These are phyloP conservation scores for Elsinoe australis DNA, from an alignment of 2,329 filamentous ascomycete species.

Conservation along the genomic window DNA sequence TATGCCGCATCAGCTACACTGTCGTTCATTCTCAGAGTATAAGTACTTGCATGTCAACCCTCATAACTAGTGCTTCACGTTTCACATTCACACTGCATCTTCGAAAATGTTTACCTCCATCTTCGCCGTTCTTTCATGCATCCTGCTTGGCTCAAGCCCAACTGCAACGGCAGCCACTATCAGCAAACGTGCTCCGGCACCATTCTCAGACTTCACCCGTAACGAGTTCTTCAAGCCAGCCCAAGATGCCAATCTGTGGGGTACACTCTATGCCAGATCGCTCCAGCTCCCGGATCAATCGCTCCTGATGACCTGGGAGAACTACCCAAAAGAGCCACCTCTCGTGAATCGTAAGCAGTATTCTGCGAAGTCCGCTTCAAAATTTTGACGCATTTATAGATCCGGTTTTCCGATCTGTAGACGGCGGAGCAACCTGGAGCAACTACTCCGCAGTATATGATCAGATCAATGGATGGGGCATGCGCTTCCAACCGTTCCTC, in stretches of 20 bases:
- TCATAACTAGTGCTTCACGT: no score
- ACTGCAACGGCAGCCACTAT: background rate
- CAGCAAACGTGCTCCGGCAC: background rate
- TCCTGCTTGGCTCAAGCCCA: background rate
- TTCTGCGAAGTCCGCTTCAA: background rate
- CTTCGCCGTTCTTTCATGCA: background rate
- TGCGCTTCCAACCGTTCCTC: slow-evolving; percentile 60
- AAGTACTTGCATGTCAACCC: no score
- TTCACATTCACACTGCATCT: no score
- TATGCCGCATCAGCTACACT: no score
- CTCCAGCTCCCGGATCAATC: background rate
- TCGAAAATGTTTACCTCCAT: no score
- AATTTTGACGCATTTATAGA: background rate
- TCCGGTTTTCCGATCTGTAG: background rate
- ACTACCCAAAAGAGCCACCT: background rate
- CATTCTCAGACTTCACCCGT: background rate
- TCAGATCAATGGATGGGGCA: slow-evolving; percentile 52
- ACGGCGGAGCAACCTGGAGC: slow-evolving; percentile 17
- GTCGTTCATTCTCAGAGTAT: no score
- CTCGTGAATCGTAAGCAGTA: background rate
- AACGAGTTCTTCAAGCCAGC: background rate
- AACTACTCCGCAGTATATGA: slow-evolving; percentile 56
- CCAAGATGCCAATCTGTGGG: background rate
- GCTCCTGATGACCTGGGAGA: background rate
- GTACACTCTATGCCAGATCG: background rate